Conservation (phyloP, 2,329 filamentous ascomycete genomes). For the Fusarium devonianum region DNA sequence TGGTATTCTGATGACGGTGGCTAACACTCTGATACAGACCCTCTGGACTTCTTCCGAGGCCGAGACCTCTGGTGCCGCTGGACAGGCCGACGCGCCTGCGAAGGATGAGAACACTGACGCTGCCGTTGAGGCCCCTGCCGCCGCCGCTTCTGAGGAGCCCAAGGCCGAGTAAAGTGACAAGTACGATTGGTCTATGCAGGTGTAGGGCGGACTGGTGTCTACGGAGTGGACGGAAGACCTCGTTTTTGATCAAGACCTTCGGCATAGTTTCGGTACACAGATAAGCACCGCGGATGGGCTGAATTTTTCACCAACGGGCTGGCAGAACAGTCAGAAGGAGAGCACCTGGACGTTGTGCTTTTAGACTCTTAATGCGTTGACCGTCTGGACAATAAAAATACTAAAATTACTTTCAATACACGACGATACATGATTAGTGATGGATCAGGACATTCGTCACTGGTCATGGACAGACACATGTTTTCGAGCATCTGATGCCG, state of each 20-base stretch:
- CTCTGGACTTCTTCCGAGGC: slow-evolving; percentile 99
- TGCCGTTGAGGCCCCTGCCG: slow-evolving; percentile 64
- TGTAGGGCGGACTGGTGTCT: slow-evolving; percentile 66
- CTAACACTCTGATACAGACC: slow-evolving; percentile 66
- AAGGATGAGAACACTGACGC: slow-evolving; percentile 59
- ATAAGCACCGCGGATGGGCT: slow-evolving; percentile 50
- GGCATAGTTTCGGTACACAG: slow-evolving; percentile 57
- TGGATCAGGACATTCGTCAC: background rate
- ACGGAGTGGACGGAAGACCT: slow-evolving; percentile 68
- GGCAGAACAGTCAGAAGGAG: slow-evolving; percentile 52
- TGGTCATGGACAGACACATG: too few species aligned
- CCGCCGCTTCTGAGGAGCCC: slow-evolving; percentile 65
- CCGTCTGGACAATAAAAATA: slow-evolving; percentile 65
- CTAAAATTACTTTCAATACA: slow-evolving; percentile 55
- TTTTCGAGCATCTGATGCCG: too few species aligned
- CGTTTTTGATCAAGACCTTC: slow-evolving; percentile 58
- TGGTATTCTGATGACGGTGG: background rate
- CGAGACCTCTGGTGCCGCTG: slow-evolving; percentile 74
- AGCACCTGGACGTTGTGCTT: slow-evolving; percentile 60
- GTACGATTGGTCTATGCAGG: slow-evolving; percentile 44
- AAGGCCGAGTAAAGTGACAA: slow-evolving; percentile 68
- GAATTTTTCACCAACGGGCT: slow-evolving; percentile 49
- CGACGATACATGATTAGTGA: slow-evolving; percentile 31
- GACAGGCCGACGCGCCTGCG: slow-evolving; percentile 58
- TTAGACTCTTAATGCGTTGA: slow-evolving; percentile 63